Percentiles rank a stretch among this genome's conserved stretches.
Conservation (phyloP, 768 basidiomycete genomes). For the Strobilomyces echinocephalus region DNA sequence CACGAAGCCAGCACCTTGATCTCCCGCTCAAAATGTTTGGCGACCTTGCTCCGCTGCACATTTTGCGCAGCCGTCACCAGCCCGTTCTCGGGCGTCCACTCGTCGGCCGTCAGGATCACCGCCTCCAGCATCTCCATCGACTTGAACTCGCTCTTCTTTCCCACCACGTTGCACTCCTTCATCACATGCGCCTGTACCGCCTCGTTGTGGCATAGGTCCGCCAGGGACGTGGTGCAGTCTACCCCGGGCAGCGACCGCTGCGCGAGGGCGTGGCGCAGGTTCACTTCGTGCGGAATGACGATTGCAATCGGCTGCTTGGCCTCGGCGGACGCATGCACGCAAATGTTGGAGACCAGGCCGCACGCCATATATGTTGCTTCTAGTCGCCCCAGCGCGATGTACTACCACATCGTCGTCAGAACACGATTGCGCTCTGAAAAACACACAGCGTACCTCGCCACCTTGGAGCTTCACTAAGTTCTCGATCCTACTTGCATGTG, state of each 20-base stretch:
- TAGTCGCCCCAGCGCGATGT: slow-evolving; percentile 87
- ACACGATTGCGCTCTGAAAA: not conserved
- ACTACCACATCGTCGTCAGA: slow-evolving; percentile 38
- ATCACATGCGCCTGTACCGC: slow-evolving; percentile 58
- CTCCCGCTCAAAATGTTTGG: slow-evolving; percentile 56
- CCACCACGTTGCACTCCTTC: slow-evolving; percentile 71
- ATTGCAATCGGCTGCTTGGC: slow-evolving; percentile 84
- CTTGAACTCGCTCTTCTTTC: slow-evolving; percentile 86
- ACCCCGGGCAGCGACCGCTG: slow-evolving; percentile 26
- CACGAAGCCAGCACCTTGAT: slow-evolving; percentile 44
- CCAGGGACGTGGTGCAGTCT: slow-evolving; percentile 40
- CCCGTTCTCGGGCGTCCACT: slow-evolving; percentile 91
- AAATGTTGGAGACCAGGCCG: slow-evolving; percentile 74
- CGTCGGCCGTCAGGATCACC: slow-evolving; percentile 74
- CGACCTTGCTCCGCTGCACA: slow-evolving; percentile 72
- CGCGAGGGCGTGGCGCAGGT: slow-evolving; percentile 57
- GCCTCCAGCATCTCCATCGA: slow-evolving; percentile 69
- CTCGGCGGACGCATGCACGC: slow-evolving; percentile 71
- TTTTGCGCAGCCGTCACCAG: slow-evolving; percentile 91
- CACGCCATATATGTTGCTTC: slow-evolving; percentile 85
- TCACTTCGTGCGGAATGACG: slow-evolving; percentile 73
- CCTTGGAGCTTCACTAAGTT: slow-evolving; percentile 83
- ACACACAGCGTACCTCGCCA: slow-evolving; percentile 54
- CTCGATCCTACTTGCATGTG: slow-evolving; percentile 55
- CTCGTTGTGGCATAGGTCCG: slow-evolving; percentile 52